phyloP scores from a whole-genome alignment of 1,284 basidiomycete species.

The Fistulinella cinereoalba region DNA sequence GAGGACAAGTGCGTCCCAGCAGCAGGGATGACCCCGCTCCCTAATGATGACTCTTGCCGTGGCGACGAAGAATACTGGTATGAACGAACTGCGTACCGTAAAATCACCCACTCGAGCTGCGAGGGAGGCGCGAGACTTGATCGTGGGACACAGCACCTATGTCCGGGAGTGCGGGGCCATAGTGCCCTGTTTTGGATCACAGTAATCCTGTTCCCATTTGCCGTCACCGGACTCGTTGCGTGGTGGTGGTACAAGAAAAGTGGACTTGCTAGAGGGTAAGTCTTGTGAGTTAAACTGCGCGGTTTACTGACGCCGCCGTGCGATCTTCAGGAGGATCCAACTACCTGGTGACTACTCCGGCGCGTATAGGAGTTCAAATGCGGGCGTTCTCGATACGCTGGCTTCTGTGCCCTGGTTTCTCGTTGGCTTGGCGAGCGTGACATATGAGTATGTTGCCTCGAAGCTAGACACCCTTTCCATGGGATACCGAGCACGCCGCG shows the following conservation, averaged over 20 bases:
- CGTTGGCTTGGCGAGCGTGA: conserved; percentile 72
- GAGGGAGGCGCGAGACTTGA: conserved; percentile 74
- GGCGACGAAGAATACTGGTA: conserved; percentile 80
- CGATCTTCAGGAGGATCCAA: conserved; percentile 62
- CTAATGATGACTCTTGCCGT: conserved; percentile 60
- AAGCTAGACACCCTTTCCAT: conserved; percentile 42
- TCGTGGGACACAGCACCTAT: conserved; percentile 66
- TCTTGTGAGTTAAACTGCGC: background rate
- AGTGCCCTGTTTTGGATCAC: conserved; percentile 81
- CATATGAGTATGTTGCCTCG: conserved; percentile 61
- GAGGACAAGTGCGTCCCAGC: conserved; percentile 75
- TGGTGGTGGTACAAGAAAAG: conserved; percentile 78
- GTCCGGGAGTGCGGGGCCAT: conserved; percentile 74
- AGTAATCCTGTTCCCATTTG: conserved; percentile 71
- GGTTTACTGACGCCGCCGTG: conserved; percentile 9
- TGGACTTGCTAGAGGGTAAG: conserved; percentile 70
- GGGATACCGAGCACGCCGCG: conserved; percentile 50
- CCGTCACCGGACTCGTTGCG: conserved; percentile 67
- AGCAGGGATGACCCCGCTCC: conserved; percentile 60
- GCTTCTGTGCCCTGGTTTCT: conserved; percentile 87
- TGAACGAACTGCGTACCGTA: conserved; percentile 84
- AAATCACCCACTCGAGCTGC: conserved; percentile 85
- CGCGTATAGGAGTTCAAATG: conserved; percentile 36
- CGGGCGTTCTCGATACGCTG: conserved; percentile 63
- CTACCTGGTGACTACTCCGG: conserved; percentile 52